Evolutionary conservation across 2,329 filamentous ascomycete species (phyloP).

Genomic region (Penicillium sp.): DNA sequence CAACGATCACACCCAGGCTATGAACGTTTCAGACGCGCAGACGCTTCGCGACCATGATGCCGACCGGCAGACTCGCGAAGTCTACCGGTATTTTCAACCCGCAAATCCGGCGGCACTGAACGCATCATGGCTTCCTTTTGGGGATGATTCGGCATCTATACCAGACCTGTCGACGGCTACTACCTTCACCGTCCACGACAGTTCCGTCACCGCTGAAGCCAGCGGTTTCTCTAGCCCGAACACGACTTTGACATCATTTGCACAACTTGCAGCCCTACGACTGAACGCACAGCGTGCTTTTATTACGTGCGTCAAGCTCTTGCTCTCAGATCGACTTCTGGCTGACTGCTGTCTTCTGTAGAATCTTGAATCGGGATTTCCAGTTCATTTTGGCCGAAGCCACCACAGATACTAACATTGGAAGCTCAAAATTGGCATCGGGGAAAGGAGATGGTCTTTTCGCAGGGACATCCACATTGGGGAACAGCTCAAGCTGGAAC

Average conservation of each 20-base stretch:
- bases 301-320: not conserved
- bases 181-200: not conserved
- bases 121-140: not conserved
- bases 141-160: not conserved
- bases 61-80: not conserved
- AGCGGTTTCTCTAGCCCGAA: not conserved
- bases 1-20: not conserved
- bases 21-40: not conserved
- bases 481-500: constrained; percentile 5
- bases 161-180: not conserved
- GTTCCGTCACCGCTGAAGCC: not conserved
- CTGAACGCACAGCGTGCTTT: not conserved
- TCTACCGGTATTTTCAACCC: not conserved
- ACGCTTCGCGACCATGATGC: not conserved
- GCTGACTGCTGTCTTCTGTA: not conserved
- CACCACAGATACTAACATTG: constrained; percentile 1
- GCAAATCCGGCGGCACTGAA: not conserved
- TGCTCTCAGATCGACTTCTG: not conserved
- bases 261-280: not conserved
- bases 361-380: constrained; percentile 13
- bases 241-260: not conserved
- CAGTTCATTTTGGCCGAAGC: constrained; percentile 20
- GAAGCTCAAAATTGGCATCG: not conserved
- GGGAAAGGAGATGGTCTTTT: not conserved
- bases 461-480: not conserved